These are phyloP conservation scores for Leccinum colubrinum DNA, from an alignment of 1,284 basidiomycete genomes.

Conservation along the genomic window DNA sequence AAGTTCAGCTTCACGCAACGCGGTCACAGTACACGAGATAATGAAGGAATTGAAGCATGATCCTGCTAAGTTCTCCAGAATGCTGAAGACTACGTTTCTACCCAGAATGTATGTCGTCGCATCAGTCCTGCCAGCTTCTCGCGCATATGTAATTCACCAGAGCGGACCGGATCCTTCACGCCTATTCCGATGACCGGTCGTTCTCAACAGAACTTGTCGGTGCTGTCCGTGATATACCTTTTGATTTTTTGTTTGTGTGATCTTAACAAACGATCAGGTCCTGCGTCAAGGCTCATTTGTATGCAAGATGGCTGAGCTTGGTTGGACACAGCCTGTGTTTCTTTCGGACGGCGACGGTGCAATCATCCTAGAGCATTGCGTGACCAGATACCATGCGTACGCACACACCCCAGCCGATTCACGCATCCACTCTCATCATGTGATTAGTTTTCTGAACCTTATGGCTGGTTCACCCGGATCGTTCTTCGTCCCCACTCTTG, in stretches of 20 bases:
- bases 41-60: conserved; percentile 1
- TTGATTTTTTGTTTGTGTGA: neutral
- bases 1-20: neutral
- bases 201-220: conserved; percentile 55
- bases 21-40: neutral
- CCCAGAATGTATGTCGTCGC: neutral
- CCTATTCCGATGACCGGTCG: conserved; percentile 45
- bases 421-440: neutral
- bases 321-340: conserved; percentile 47
- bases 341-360: conserved; percentile 35
- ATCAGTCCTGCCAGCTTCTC: neutral
- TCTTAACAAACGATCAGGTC: conserved; percentile 33
- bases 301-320: conserved; percentile 49
- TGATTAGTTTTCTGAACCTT: conserved; percentile 39
- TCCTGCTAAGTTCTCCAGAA: neutral
- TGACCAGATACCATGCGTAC: conserved; percentile 43
- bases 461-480: conserved; percentile 33
- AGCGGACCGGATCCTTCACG: conserved; percentile 36
- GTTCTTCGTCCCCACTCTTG: conserved; percentile 46
- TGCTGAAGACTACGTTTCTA: neutral
- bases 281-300: conserved; percentile 57
- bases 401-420: neutral
- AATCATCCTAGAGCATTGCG: conserved; percentile 36
- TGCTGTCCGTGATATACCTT: conserved; percentile 39
- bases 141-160: conserved; percentile 17